Conservation (phyloP, 108 stramenopile species). For the Cyclotella baltica region DNA sequence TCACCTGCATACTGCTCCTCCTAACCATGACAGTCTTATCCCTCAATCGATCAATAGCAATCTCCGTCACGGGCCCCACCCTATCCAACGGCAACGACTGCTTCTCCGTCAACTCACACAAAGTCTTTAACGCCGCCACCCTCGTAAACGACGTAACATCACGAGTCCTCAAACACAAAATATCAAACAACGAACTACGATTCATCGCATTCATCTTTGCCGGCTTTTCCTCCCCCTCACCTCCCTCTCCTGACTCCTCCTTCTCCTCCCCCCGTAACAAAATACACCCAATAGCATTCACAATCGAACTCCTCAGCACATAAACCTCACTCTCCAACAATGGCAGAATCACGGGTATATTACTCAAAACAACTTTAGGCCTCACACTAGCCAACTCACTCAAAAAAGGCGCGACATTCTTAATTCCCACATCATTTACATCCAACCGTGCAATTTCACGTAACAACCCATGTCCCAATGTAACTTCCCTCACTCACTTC, state of each 20-base stretch:
- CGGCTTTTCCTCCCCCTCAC: conserved; percentile 35
- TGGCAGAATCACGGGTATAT: conserved; percentile 71
- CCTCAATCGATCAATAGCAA: conserved; percentile 89
- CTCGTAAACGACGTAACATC: conserved; percentile 90
- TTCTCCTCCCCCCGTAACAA: conserved; percentile 52
- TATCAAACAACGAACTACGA: conserved; percentile 78
- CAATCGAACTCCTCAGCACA: conserved; percentile 79
- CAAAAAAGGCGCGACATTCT: conserved; percentile 82
- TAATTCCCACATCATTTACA: conserved; percentile 78
- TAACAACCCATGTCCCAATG: conserved; percentile 70
- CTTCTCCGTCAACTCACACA: conserved; percentile 69
- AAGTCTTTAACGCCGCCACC: conserved; percentile 84
- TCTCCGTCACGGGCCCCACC: conserved; percentile 74
- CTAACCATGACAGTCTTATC: conserved; percentile 97
- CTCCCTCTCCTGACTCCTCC: conserved; percentile 25
- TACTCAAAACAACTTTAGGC: conserved; percentile 69
- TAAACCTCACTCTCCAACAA: conserved; percentile 84
- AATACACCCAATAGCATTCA: conserved; percentile 73
- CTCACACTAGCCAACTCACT: conserved; percentile 66
- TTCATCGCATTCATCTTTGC: conserved; percentile 56
- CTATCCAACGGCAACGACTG: conserved; percentile 79
- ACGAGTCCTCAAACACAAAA: conserved; percentile 76
- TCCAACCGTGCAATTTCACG: conserved; percentile 81
- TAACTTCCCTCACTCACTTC: no score
- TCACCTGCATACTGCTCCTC: conserved; percentile 89